phyloP scores from a whole-genome alignment of 768 basidiomycete genomes.

The Roridomyces roridus region DNA sequence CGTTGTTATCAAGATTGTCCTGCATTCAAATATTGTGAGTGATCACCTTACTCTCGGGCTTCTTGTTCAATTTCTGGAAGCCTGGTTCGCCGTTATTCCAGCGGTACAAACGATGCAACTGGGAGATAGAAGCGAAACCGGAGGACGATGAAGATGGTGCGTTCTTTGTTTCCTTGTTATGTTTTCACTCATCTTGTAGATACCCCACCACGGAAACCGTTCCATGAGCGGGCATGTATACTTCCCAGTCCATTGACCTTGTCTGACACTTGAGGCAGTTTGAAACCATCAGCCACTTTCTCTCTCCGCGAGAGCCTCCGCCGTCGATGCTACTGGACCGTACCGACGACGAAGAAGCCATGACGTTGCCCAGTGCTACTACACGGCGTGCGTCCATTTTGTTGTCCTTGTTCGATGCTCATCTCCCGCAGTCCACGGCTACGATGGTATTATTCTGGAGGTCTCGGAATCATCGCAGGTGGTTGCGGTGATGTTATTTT shows the following conservation, averaged over 20 bases:
- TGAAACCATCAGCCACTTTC: constrained; percentile 79
- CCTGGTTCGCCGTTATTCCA: constrained; percentile 91
- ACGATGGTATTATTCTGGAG: constrained; percentile 83
- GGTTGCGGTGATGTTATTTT: constrained; percentile 74
- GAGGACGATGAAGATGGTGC: constrained; percentile 86
- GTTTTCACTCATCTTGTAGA: constrained; percentile 43
- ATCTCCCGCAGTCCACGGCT: constrained; percentile 63
- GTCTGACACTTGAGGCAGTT: constrained; percentile 48
- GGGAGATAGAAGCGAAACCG: constrained; percentile 82
- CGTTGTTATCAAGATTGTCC: constrained; percentile 80
- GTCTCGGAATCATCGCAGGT: constrained; percentile 82
- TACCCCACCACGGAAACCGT: constrained; percentile 75
- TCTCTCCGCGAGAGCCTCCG: constrained; percentile 74
- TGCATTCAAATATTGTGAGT: constrained; percentile 87
- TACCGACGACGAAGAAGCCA: constrained; percentile 74
- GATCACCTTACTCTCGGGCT: neutral
- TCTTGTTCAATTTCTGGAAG: constrained; percentile 45
- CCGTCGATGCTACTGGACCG: constrained; percentile 84
- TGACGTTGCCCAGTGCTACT: constrained; percentile 70
- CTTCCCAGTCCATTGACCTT: neutral
- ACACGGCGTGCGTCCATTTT: constrained; percentile 59
- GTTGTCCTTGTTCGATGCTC: constrained; percentile 22
- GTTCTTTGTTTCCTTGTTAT: neutral
- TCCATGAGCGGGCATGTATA: constrained; percentile 66
- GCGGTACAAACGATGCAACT: constrained; percentile 89